phyloP scores from a whole-genome alignment of 495 filamentous ascomycete genomes.

The Clavariopsis aquatica region DNA sequence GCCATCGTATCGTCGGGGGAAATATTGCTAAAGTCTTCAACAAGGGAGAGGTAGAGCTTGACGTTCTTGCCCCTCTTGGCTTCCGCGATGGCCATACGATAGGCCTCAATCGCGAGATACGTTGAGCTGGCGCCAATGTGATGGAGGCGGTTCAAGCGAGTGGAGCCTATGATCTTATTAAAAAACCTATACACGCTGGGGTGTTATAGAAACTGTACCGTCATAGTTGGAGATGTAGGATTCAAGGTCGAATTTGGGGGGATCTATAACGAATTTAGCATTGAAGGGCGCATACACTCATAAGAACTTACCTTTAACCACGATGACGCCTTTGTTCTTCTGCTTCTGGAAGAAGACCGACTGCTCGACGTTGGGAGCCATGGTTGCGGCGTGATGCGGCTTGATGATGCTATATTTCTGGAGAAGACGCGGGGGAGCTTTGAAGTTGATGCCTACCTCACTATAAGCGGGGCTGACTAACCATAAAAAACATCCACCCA shows the following conservation, averaged over 20 bases:
- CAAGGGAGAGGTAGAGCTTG: constrained; percentile 66
- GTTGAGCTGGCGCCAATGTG: constrained; percentile 79
- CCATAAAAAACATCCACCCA: neutral
- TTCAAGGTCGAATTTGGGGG: constrained; percentile 90
- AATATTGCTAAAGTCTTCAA: constrained; percentile 62
- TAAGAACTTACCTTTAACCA: constrained; percentile 24
- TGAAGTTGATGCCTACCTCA: constrained; percentile 1
- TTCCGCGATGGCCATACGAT: constrained; percentile 73
- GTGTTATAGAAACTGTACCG: constrained; percentile 58
- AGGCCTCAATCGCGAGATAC: constrained; percentile 73
- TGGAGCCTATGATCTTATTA: constrained; percentile 55
- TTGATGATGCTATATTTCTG: neutral
- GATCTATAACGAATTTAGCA: constrained; percentile 52
- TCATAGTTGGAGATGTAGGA: constrained; percentile 88
- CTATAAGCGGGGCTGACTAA: constrained; percentile 8
- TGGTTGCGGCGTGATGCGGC: constrained; percentile 10
- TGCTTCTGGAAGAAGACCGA: constrained; percentile 31
- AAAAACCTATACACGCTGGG: too few species aligned
- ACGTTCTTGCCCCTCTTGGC: constrained; percentile 74
- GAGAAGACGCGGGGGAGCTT: neutral
- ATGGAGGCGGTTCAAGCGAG: constrained; percentile 75
- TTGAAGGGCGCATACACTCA: neutral
- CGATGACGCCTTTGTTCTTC: constrained; percentile 11
- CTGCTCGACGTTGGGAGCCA: constrained; percentile 32
- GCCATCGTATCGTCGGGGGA: constrained; percentile 70